These are phyloP conservation scores for Tetrapisispora namnaoensis DNA, from an alignment of 805 yeast species.

Conservation along the genomic window DNA sequence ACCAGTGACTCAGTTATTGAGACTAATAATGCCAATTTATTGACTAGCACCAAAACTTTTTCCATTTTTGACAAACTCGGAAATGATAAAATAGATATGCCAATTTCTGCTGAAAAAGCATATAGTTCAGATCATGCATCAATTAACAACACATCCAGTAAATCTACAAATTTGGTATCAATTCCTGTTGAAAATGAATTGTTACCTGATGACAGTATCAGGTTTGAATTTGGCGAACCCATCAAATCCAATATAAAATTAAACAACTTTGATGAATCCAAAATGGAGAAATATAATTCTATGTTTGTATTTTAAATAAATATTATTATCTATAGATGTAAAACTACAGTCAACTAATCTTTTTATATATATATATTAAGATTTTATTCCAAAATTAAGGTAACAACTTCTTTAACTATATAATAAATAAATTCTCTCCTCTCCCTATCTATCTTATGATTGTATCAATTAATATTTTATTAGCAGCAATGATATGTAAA, in stretches of 20 bases:
- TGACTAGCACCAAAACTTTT: neutral
- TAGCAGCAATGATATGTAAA: neutral
- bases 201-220: neutral
- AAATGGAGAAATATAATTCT: conserved; percentile 16
- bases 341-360: neutral
- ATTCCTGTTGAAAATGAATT: neutral
- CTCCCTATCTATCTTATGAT: neutral
- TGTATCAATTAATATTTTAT: neutral
- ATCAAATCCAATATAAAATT: conserved; percentile 11
- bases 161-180: neutral
- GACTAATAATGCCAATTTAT: neutral
- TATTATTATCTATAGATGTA: neutral
- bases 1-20: neutral
- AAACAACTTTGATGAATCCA: conserved; percentile 10
- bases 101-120: neutral
- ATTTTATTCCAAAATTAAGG: too few species aligned
- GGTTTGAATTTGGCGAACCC: conserved; percentile 15
- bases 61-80: conserved; percentile 1
- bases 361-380: neutral
- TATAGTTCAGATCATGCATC: neutral
- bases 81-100: neutral
- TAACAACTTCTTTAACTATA: too few species aligned
- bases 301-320: conserved; percentile 14
- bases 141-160: neutral
- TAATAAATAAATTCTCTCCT: too few species aligned